Evolutionary conservation across 148 eudicot genomes (phyloP).

Genomic region (Chenopodium album): DNA sequence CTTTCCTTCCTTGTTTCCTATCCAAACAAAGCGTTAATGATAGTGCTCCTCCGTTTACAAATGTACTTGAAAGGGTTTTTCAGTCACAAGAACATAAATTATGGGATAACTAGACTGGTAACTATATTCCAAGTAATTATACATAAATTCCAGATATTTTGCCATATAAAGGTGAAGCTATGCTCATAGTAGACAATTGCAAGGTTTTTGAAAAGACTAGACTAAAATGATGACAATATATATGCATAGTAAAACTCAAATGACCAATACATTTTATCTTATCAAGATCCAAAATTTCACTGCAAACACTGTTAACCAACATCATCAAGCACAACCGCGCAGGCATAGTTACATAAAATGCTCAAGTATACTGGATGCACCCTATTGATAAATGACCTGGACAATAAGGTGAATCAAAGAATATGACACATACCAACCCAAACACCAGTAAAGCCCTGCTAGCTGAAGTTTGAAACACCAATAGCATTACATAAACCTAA

Average conservation of each 20-base stretch:
- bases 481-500: no score
- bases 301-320: background rate
- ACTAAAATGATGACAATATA: background rate
- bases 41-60: background rate
- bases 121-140: background rate
- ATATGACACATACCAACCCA: constrained; percentile 77
- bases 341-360: background rate
- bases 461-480: no score
- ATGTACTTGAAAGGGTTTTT: background rate
- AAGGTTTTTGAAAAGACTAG: background rate
- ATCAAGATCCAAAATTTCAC: background rate
- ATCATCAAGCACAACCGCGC: background rate
- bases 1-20: no score
- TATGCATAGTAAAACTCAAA: background rate
- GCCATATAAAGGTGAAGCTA: background rate
- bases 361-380: background rate
- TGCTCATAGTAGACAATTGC: background rate
- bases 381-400: background rate
- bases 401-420: background rate
- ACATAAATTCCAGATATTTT: background rate
- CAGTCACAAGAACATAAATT: background rate
- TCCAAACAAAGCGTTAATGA: no score
- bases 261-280: background rate
- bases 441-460: constrained; percentile 79
- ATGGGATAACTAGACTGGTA: background rate